Evolutionary conservation across 208 protist genomes (phyloP), one percentile per base, ranked within the genome.

Genomic region (Sergeia podlipaevii): DNA sequence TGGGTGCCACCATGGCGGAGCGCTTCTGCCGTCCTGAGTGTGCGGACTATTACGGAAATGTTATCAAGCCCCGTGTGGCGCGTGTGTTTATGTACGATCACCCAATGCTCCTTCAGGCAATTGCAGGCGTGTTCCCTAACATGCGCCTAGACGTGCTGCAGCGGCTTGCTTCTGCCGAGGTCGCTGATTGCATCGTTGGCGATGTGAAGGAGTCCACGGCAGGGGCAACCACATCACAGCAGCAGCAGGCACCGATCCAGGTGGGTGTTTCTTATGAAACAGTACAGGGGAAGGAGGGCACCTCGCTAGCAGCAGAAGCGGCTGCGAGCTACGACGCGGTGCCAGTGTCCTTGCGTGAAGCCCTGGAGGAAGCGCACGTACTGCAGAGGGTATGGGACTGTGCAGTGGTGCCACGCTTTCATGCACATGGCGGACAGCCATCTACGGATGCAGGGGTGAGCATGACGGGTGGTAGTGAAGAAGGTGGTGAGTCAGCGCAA

Each of bases 1-100:
- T 62, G 10, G 76, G 69, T 13, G 65, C 54, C 38, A 50, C 29
- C 30, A 54, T 77, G 36, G 44, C 53, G 2, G 67, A 84, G 46
- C 77, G 85, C 36, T 93, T 93, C 65, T 93, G 85, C 62, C 67
- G 70, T 8, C 20, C 59, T 10, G 65, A 70, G 47, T 93, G 85
- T 58, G 64, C 70, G 21, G 61, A 79, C 17, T 1, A 41, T 11
- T 81, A 79, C 66, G 46, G 46, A 37, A 39, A 55, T 17, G 70
- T 44, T 15, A 48, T 92, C 4, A 7, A 50, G 28, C 24, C 39
- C 11, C 46, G 38, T 4, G 62, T 89, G 13, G 56, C 36, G 11
- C 36, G 20, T 13, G 66, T 68, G 33, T 18, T 75, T 4, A 50
- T 58, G 3, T 76, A 75, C 61, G 60, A 65, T 45, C 71, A 82